These are phyloP conservation scores for Talaromyces piceae DNA, from an alignment of 2,329 filamentous ascomycete genomes.

Conservation along the genomic window DNA sequence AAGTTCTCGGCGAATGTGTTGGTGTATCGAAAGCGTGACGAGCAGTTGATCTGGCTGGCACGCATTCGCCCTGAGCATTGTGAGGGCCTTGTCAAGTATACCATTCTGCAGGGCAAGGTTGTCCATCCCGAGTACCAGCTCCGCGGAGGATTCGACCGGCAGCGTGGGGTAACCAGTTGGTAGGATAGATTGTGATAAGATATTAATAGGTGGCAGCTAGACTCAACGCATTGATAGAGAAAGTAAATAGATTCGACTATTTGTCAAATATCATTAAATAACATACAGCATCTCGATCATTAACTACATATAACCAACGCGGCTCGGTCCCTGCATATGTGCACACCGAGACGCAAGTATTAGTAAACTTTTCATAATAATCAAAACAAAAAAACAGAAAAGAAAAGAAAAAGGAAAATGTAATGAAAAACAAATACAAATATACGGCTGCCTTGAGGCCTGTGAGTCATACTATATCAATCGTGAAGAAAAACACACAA, in stretches of 20 bases:
- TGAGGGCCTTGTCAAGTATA: slow-evolving; percentile 79
- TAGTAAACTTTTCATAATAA: background rate
- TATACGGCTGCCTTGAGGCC: too few species aligned
- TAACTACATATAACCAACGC: background rate
- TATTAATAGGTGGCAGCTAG: background rate
- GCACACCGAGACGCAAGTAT: background rate
- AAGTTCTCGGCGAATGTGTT: slow-evolving; percentile 91
- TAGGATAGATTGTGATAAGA: slow-evolving; percentile 12
- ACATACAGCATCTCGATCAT: background rate
- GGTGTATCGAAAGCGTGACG: slow-evolving; percentile 58
- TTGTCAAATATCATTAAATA: too few species aligned
- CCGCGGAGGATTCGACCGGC: slow-evolving; percentile 74
- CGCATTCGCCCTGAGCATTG: slow-evolving; percentile 78
- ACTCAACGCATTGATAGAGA: too few species aligned
- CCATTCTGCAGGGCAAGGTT: slow-evolving; percentile 78
- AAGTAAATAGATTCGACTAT: too few species aligned
- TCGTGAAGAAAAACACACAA: too few species aligned
- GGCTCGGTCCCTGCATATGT: background rate
- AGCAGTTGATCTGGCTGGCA: slow-evolving; percentile 69
- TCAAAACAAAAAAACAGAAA: background rate
- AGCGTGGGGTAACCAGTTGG: slow-evolving; percentile 62
- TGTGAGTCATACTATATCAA: too few species aligned
- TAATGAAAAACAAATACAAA: too few species aligned
- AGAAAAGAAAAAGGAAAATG: too few species aligned
- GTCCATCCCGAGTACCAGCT: slow-evolving; percentile 78